Conservation (phyloP, 1,139 yeast genomes). For the Geotrichum bryndzae region DNA sequence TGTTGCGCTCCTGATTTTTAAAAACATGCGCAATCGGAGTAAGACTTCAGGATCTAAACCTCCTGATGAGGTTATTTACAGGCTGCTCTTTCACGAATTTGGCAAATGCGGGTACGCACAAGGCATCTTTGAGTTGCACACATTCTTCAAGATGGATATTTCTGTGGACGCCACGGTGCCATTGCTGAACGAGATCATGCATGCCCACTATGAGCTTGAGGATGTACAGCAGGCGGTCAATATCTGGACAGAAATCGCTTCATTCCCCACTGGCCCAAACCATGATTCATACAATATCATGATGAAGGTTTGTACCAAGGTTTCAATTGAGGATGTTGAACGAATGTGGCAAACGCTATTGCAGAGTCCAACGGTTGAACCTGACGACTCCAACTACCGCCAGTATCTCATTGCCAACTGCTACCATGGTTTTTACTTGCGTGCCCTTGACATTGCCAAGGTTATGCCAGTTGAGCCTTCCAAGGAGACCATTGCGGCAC, state of each 20-base stretch:
- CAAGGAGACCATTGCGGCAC: slow-evolving; percentile 46
- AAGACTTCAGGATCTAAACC: slow-evolving; percentile 59
- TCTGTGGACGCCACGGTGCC: slow-evolving; percentile 52
- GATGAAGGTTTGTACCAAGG: slow-evolving; percentile 60
- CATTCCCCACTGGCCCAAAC: slow-evolving; percentile 50
- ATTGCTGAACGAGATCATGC: slow-evolving; percentile 57
- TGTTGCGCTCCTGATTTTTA: slow-evolving; percentile 59
- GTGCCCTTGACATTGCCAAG: slow-evolving; percentile 51
- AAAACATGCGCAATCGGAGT: slow-evolving; percentile 52
- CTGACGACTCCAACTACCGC: slow-evolving; percentile 50
- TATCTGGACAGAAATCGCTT: slow-evolving; percentile 52
- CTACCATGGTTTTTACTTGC: slow-evolving; percentile 56
- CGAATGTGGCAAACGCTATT: slow-evolving; percentile 60
- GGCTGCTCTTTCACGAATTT: slow-evolving; percentile 54
- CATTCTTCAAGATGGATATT: slow-evolving; percentile 60
- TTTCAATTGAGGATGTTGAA: slow-evolving; percentile 54
- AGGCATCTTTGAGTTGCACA: slow-evolving; percentile 64
- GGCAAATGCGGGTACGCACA: slow-evolving; percentile 56
- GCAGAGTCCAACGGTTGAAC: slow-evolving; percentile 45
- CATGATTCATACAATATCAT: slow-evolving; percentile 66
- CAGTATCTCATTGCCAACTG: slow-evolving; percentile 72
- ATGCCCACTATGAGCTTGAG: slow-evolving; percentile 59
- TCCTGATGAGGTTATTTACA: slow-evolving; percentile 58
- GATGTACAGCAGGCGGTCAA: slow-evolving; percentile 57
- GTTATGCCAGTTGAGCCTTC: slow-evolving; percentile 46